A percentile compares a stretch with the other conserved stretches of the same genome.
Conservation (phyloP, 768 basidiomycete species). For the Pleurotus cornucopiae region DNA sequence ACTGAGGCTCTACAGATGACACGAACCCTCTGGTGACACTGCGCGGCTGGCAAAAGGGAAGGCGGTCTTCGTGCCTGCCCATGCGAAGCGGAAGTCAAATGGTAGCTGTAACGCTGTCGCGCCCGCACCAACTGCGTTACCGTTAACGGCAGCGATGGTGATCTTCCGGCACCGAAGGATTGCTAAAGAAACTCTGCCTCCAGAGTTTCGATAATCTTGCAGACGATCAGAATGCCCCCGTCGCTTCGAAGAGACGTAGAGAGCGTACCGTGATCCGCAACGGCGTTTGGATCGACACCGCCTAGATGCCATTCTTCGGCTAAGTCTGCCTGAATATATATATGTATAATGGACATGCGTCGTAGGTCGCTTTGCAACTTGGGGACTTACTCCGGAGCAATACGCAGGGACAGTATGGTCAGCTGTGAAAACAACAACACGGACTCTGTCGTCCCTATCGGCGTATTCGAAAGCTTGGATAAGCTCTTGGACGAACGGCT, state of each 20-base stretch:
- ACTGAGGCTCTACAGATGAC: neutral
- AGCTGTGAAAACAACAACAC: slow-evolving; percentile 47
- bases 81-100: slow-evolving; percentile 48
- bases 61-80: slow-evolving; percentile 44
- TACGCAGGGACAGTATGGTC: slow-evolving; percentile 48
- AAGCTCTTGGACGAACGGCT: slow-evolving; percentile 30
- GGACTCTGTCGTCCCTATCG: slow-evolving; percentile 52
- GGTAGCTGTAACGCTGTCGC: slow-evolving; percentile 47
- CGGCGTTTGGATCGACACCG: slow-evolving; percentile 28
- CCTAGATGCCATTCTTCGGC: slow-evolving; percentile 44
- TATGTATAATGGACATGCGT: too few species aligned
- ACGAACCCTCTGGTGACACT: slow-evolving; percentile 43
- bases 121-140: slow-evolving; percentile 48
- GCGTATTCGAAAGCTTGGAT: slow-evolving; percentile 40
- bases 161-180: slow-evolving; percentile 54
- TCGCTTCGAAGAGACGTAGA: neutral
- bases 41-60: slow-evolving; percentile 49
- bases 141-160: slow-evolving; percentile 47
- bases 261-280: slow-evolving; percentile 38
- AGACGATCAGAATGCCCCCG: slow-evolving; percentile 23
- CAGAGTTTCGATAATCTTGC: slow-evolving; percentile 47
- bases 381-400: slow-evolving; percentile 45
- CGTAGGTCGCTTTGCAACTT: too few species aligned
- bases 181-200: slow-evolving; percentile 41
- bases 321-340: slow-evolving; percentile 39